Percentiles rank a stretch among this genome's conserved stretches.
Conservation (phyloP, 2,329 filamentous ascomycete species). For the Fusarium musae region DNA sequence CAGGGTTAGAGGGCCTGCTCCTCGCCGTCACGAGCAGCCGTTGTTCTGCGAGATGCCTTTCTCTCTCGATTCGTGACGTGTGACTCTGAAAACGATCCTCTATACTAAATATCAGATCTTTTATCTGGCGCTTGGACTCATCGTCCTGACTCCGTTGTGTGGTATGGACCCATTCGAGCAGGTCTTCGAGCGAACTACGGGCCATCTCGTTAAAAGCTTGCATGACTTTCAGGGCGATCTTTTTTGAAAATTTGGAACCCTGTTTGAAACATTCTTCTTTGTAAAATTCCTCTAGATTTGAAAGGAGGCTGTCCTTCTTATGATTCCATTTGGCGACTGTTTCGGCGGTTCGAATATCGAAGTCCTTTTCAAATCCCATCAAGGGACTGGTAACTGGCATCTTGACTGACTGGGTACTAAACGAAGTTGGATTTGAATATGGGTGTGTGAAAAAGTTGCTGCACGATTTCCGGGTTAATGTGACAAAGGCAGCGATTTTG, state of each 20-base stretch:
- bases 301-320: background rate
- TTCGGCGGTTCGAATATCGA: background rate
- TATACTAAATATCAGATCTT: background rate
- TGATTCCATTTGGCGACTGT: background rate
- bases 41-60: background rate
- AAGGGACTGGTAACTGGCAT: background rate
- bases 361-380: background rate
- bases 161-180: background rate
- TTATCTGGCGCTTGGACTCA: background rate
- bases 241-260: background rate
- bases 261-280: background rate
- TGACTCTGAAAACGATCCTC: background rate
- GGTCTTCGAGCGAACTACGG: background rate
- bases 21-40: background rate
- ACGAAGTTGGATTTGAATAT: background rate
- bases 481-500: background rate
- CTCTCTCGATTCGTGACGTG: background rate
- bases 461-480: background rate
- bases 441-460: background rate
- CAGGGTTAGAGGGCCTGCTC: background rate
- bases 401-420: background rate
- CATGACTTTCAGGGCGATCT: background rate
- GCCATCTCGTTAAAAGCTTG: background rate
- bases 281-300: background rate
- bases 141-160: background rate